Evolutionary conservation across 208 protist species (phyloP), one percentile per base, ranked within the genome.

Genomic region (Acanthamoeba lugdunensis): DNA sequence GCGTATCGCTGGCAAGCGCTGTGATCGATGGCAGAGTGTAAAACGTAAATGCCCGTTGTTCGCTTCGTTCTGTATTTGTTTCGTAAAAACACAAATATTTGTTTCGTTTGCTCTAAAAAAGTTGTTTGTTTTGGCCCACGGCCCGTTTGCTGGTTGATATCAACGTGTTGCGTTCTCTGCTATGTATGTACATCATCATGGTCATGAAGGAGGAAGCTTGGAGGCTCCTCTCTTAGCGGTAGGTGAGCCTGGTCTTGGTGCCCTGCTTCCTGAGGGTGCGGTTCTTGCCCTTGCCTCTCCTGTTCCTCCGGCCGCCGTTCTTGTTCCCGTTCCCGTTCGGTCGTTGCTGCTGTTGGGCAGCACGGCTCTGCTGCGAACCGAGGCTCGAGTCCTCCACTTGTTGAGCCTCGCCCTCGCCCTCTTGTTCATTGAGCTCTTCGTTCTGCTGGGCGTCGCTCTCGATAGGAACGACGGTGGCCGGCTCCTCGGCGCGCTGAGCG

Each of bases 261-360:
- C 73, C 73, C 41, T 82, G 73, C 73, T 82, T 82, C 37, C 73
- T 14, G 41, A 82, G 73, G 23, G 73, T 82, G 33, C 73, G 73
- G 45, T 82, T 82, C 45, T 52, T 82, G 73, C 73, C 73, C 41
- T 79, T 79, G 28, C 73, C 45, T n/a, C 73, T 82, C 41, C 45
- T 52, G 73, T 33, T 52, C 41, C 73, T 50, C 5, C 41, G 14
- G 14, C 73, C 21, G 73, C 73, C 18, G 14, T 13, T 13, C 23
- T 28, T 69, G 61, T 28, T 69, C 13, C 11, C 11, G 23, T 69
- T 69, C 23, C 8, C 33, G 33, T 37, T 37, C 33, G 33, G 33
- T 16, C 21, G 67, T n/a, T 63, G 65, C 65, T 73, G 73, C 73
- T 82, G 73, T 28, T 79, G 61, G 18, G 54, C 16, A 9, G 18